These are phyloP conservation scores for Pseudonectria buxi DNA, from an alignment of 2,329 filamentous ascomycete genomes.

Conservation along the genomic window DNA sequence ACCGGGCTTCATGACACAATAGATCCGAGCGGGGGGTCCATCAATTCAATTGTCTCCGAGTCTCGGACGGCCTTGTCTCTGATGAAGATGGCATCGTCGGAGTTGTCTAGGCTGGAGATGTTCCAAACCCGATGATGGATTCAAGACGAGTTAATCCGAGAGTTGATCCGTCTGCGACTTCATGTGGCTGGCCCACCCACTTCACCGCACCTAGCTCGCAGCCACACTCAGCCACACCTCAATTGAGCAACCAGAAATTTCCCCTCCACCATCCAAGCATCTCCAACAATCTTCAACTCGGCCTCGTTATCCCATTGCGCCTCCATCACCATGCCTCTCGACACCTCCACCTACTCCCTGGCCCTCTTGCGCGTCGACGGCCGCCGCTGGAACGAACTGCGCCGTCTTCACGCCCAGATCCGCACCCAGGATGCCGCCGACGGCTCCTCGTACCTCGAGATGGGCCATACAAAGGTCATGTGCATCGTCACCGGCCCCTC, in stretches of 20 bases:
- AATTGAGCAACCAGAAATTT: too few relatives aligned
- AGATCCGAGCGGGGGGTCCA: too few relatives aligned
- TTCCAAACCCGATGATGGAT: constrained; percentile 14
- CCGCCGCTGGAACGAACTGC: constrained; percentile 94
- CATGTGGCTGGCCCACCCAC: constrained; percentile 1
- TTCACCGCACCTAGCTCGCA: neutral
- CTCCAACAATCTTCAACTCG: neutral
- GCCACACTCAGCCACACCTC: neutral
- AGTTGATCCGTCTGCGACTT: constrained; percentile 9
- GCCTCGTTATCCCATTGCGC: neutral
- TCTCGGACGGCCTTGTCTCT: too few relatives aligned
- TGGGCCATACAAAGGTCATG: constrained; percentile 96
- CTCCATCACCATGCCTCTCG: constrained; percentile 69
- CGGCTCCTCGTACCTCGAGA: constrained; percentile 87
- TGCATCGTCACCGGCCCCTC: constrained; percentile 83
- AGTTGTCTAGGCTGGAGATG: constrained; percentile 6
- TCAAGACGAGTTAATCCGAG: constrained; percentile 9
- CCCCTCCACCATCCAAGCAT: neutral
- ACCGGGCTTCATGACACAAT: too few relatives aligned
- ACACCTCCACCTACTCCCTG: constrained; percentile 85
- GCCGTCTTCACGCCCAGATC: constrained; percentile 80
- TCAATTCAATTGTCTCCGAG: too few relatives aligned
- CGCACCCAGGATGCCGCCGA: constrained; percentile 89
- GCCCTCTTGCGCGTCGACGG: constrained; percentile 77
- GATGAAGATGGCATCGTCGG: constrained; percentile 2